Conservation (phyloP, 176 grass and related monocot genomes). For the Eremochloa ophiuroides region DNA sequence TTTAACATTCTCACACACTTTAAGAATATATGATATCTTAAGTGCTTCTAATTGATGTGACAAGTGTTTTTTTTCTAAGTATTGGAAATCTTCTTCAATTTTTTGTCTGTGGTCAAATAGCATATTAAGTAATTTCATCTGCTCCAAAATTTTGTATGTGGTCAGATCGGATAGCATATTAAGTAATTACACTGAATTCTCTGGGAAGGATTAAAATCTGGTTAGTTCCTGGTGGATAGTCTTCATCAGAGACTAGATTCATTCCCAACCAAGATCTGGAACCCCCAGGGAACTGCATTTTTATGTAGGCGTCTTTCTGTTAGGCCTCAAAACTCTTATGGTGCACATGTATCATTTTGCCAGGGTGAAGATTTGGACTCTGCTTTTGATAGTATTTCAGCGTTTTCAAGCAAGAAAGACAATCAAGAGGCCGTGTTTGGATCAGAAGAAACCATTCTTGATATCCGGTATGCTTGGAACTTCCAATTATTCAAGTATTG, state of each 20-base stretch:
- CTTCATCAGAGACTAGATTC: not conserved
- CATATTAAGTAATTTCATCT: not conserved
- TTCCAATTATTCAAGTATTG: slow-evolving; percentile 15
- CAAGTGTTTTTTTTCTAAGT: not conserved
- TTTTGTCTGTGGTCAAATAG: not conserved
- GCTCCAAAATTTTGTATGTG: not conserved
- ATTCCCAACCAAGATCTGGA: not conserved
- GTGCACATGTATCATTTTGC: not conserved
- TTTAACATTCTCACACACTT: not conserved
- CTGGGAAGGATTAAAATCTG: not conserved
- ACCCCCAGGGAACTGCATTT: not conserved
- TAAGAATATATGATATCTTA: not conserved
- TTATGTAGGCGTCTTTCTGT: not conserved
- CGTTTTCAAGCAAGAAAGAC: slow-evolving; percentile 84
- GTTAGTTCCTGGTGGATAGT: not conserved
- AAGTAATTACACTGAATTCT: not conserved
- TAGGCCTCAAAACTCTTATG: slow-evolving; percentile 12
- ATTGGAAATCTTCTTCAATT: not conserved
- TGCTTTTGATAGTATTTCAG: slow-evolving; percentile 98
- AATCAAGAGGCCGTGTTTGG: slow-evolving; percentile 92
- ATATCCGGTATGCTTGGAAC: slow-evolving; percentile 64
- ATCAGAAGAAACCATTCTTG: slow-evolving; percentile 83
- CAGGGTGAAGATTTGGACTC: slow-evolving; percentile 97
- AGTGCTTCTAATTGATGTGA: not conserved
- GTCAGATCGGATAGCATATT: slow-evolving; percentile 12